Conservation (phyloP, 345 rosid species). For the Aethionema arabicum region DNA sequence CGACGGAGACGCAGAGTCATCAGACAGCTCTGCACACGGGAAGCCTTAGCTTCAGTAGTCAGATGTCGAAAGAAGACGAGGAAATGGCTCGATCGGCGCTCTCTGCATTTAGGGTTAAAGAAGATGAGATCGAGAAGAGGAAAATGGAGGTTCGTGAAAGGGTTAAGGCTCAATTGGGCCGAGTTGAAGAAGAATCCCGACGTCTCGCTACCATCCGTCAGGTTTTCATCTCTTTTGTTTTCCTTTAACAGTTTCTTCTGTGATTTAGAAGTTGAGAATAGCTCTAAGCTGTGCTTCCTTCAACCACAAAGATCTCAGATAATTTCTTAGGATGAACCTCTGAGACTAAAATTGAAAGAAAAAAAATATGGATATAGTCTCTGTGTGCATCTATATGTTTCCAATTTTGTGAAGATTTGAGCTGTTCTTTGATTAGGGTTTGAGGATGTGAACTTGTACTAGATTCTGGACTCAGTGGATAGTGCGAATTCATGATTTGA, state of each 20-base stretch:
- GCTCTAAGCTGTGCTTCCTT: neutral
- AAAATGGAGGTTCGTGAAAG: constrained; percentile 82
- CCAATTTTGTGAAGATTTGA: neutral
- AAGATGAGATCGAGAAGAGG: constrained; percentile 93
- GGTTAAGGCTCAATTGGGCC: constrained; percentile 80
- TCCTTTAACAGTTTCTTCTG: neutral
- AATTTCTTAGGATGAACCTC: neutral
- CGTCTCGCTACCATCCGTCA: constrained; percentile 83
- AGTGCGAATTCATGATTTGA: neutral
- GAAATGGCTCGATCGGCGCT: constrained; percentile 94
- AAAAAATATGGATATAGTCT: neutral
- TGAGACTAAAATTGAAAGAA: too few species aligned
- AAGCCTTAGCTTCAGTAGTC: constrained; percentile 71
- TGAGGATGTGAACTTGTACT: constrained; percentile 21
- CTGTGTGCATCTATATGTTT: neutral
- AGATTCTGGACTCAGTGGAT: constrained; percentile 14
- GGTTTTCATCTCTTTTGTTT: constrained; percentile 39
- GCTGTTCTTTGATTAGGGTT: constrained; percentile 9
- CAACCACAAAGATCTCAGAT: constrained; percentile 14
- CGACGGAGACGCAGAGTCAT: constrained; percentile 42
- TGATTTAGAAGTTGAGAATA: neutral
- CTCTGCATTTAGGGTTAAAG: constrained; percentile 87
- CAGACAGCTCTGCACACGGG: constrained; percentile 30
- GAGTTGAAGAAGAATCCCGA: constrained; percentile 78
- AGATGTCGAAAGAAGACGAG: constrained; percentile 86